Conservation (phyloP, 2,329 filamentous ascomycete species). For the Didymella segeticola region DNA sequence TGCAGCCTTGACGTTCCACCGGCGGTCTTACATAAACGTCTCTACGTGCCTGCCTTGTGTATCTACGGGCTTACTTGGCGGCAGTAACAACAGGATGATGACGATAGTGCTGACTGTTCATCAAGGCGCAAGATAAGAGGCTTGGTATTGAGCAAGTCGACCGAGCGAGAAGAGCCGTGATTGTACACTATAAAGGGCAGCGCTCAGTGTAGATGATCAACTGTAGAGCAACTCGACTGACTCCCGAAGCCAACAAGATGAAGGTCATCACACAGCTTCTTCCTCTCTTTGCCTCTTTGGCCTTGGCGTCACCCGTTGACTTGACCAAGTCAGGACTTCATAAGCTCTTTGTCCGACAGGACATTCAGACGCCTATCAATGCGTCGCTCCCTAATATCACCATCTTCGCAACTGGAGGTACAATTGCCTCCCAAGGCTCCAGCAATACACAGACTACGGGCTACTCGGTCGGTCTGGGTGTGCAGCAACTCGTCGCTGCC, state of each 20-base stretch:
- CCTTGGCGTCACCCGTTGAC: conserved; percentile 32
- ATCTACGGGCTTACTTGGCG: conserved; percentile 6
- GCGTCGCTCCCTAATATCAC: conserved; percentile 62
- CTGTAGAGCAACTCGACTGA: neutral
- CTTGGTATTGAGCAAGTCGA: conserved; percentile 6
- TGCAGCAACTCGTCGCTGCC: conserved; percentile 60
- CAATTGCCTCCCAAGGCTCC: conserved; percentile 62
- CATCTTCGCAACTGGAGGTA: conserved; percentile 65
- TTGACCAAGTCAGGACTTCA: conserved; percentile 22
- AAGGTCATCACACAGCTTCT: conserved; percentile 27
- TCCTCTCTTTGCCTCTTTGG: conserved; percentile 26
- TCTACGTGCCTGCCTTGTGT: conserved; percentile 2
- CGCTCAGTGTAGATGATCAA: neutral
- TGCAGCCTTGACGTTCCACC: conserved; percentile 6
- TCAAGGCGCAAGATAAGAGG: conserved; percentile 11
- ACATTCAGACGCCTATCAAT: conserved; percentile 48
- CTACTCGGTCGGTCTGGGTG: conserved; percentile 61
- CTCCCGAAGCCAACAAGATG: conserved; percentile 25
- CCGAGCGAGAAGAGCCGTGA: neutral
- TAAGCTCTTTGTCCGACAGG: conserved; percentile 37
- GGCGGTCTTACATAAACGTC: conserved; percentile 15
- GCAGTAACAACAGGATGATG: conserved; percentile 4
- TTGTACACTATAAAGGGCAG: conserved; percentile 7
- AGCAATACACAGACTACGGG: conserved; percentile 61
- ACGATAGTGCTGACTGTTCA: conserved; percentile 1